These are phyloP conservation scores for Bifiguratus adelaidae DNA, from an alignment of 192 early-diverging fungal genomes.

Conservation along the genomic window DNA sequence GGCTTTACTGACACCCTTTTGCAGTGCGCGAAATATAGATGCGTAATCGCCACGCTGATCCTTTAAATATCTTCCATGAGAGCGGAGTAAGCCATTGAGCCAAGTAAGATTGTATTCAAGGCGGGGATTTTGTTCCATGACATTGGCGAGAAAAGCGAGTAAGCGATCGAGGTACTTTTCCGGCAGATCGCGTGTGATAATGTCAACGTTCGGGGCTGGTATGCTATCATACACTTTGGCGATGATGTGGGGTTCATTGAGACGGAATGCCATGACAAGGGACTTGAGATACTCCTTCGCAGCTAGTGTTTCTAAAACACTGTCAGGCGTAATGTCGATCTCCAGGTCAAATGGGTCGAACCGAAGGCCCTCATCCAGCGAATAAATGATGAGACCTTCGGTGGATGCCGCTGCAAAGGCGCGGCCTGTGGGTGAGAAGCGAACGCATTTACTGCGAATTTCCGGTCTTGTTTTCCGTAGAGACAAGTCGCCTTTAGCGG, in stretches of 20 bases:
- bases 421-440: constrained; percentile 89
- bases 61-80: constrained; percentile 69
- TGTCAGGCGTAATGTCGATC: constrained; percentile 88
- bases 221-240: constrained; percentile 70
- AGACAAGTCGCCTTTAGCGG: constrained; percentile 73
- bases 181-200: constrained; percentile 76
- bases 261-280: constrained; percentile 85
- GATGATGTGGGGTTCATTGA: constrained; percentile 78
- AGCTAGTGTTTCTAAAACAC: constrained; percentile 64
- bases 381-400: constrained; percentile 92
- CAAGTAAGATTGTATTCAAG: constrained; percentile 86
- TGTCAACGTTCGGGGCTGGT: constrained; percentile 61
- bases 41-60: constrained; percentile 50
- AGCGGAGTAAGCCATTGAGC: constrained; percentile 60
- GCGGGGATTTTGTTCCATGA: constrained; percentile 72
- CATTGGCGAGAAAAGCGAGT: constrained; percentile 69
- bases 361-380: constrained; percentile 80
- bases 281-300: constrained; percentile 77
- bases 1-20: constrained; percentile 50
- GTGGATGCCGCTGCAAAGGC: constrained; percentile 95
- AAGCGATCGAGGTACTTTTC: constrained; percentile 78
- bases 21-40: constrained; percentile 70
- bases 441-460: constrained; percentile 73
- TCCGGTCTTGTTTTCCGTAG: constrained; percentile 66
- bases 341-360: constrained; percentile 99